phyloP scores from a whole-genome alignment of 164 flowering plant species.

The Hamamelis virginiana region DNA sequence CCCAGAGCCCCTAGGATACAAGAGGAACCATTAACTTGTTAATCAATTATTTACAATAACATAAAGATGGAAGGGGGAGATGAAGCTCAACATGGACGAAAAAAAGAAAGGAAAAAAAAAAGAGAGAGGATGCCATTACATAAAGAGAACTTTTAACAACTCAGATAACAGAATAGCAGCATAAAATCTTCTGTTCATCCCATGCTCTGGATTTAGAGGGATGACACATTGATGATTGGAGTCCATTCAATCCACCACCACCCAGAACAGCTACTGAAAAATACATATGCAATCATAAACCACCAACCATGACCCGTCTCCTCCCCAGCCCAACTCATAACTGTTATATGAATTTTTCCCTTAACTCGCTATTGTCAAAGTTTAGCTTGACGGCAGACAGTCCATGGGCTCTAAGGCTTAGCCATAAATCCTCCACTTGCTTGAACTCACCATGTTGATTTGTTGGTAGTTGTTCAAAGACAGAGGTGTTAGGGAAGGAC shows the following conservation, averaged over 20 bases:
- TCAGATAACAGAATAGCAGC: not conserved
- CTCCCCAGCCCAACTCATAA: too few species aligned
- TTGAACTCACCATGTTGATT: too few species aligned
- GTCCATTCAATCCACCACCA: not conserved
- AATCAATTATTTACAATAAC: not conserved
- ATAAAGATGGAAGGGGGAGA: not conserved
- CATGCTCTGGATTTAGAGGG: not conserved
- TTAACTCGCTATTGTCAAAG: too few species aligned
- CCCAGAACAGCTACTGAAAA: too few species aligned
- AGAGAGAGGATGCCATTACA: not conserved
- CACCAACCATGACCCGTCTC: too few species aligned
- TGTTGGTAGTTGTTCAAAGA: too few species aligned
- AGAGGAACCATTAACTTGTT: conserved; percentile 2
- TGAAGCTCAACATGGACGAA: not conserved
- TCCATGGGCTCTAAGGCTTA: too few species aligned
- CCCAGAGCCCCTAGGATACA: conserved; percentile 52
- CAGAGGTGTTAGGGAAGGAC: too few species aligned
- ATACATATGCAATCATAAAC: too few species aligned
- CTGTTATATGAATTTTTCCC: too few species aligned
- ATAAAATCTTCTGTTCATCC: not conserved
- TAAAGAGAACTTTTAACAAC: not conserved
- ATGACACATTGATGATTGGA: not conserved
- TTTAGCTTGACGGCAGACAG: too few species aligned
- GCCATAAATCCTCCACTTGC: too few species aligned
- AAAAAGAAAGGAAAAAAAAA: not conserved